Evolutionary conservation across 1,284 basidiomycete genomes (phyloP).

Genomic region (Malassezia equina): DNA sequence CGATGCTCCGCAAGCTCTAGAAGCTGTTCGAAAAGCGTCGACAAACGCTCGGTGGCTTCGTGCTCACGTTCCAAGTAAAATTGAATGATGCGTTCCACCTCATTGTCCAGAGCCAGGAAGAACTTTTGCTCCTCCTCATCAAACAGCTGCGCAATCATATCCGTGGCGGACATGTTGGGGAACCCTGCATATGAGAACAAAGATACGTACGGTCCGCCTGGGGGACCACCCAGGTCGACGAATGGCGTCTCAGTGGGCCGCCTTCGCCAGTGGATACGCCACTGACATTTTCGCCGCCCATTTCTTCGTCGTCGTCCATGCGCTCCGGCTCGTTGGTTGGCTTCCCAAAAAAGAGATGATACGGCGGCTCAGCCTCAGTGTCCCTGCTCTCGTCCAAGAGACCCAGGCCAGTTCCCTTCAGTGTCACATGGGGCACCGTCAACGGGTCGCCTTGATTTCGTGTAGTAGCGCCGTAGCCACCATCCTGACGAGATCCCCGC

Average conservation of each 20-base stretch:
- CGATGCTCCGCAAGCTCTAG: constrained; percentile 40
- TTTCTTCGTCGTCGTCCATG: neutral
- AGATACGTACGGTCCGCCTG: neutral
- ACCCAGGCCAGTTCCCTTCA: constrained; percentile 23
- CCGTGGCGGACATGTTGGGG: neutral
- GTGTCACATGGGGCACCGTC: constrained; percentile 18
- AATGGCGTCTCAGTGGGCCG: neutral
- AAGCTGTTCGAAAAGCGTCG: constrained; percentile 61
- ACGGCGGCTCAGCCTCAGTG: neutral
- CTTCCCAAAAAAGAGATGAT: neutral
- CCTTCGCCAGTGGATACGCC: neutral
- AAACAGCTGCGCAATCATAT: constrained; percentile 31
- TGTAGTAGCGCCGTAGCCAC: neutral
- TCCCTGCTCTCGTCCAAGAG: constrained; percentile 12
- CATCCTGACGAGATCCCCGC: neutral
- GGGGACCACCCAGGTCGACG: neutral
- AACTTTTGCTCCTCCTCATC: constrained; percentile 65
- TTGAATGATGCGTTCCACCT: constrained; percentile 27
- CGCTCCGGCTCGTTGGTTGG: neutral
- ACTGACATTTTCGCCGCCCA: neutral
- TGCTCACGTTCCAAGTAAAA: constrained; percentile 69
- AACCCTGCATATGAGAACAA: neutral
- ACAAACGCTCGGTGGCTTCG: constrained; percentile 57
- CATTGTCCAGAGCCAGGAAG: constrained; percentile 28
- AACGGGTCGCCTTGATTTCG: neutral